Conservation (phyloP, 805 yeast species). For the Pichia nakasei region DNA sequence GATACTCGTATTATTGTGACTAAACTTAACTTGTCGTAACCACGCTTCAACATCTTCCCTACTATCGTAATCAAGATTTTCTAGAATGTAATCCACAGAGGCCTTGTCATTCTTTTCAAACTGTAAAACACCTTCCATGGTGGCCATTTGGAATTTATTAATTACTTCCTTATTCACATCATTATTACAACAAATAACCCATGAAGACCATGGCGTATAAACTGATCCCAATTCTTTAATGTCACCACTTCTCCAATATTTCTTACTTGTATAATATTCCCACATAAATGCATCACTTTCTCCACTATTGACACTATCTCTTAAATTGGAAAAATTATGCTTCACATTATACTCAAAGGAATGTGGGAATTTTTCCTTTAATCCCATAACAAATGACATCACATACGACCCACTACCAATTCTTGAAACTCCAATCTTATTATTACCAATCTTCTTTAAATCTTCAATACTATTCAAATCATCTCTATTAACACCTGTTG, state of each 20-base stretch:
- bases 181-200: conserved; percentile 62
- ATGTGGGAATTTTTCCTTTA: conserved; percentile 43
- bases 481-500: conserved; percentile 58
- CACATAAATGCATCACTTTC: conserved; percentile 85
- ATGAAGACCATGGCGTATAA: conserved; percentile 94
- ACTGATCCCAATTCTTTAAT: conserved; percentile 80
- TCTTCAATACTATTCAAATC: conserved; percentile 46
- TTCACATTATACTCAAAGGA: conserved; percentile 43
- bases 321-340: conserved; percentile 61
- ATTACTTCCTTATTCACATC: conserved; percentile 28
- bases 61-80: conserved; percentile 63
- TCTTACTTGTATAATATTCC: conserved; percentile 87
- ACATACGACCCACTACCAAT: conserved; percentile 90
- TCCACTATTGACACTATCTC: conserved; percentile 65
- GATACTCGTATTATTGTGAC: conserved; percentile 35
- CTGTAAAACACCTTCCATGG: conserved; percentile 61
- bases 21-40: conserved; percentile 69
- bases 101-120: conserved; percentile 54
- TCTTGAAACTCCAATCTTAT: conserved; percentile 68
- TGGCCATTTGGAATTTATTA: conserved; percentile 38
- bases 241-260: conserved; percentile 71
- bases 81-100: conserved; percentile 54
- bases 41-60: conserved; percentile 69
- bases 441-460: conserved; percentile 37
- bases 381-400: conserved; percentile 79